Evolutionary conservation across 352 stramenopile genomes (phyloP), one percentile per base, ranked within the genome.

Genomic region (Phytophthora syringae): DNA sequence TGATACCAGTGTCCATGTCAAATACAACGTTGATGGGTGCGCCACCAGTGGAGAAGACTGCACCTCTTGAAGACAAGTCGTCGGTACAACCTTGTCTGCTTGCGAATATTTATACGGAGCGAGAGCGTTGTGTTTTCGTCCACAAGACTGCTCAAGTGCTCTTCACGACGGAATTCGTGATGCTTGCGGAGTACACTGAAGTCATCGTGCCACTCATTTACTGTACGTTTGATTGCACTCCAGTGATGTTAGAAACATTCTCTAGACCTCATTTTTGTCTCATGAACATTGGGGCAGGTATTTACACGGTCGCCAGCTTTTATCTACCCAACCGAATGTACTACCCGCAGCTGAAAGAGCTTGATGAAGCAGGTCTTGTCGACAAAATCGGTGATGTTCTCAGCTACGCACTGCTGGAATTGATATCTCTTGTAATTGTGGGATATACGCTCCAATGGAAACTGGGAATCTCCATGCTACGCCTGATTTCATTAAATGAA

Each of bases 401-500:
- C 12, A 20, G 43, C 1, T 70, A 70, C 44, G 53, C 47, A 2
- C 22, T 30, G 1, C 18, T 69, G 3, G 68, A 76, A 36, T 47
- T 76, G 10, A 34, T 72, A 0, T 60, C 25, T 7, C 49, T 64
- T 13, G 7, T 67, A 1, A 2, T 60, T 0, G 16, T 70, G 7
- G 39, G 18, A 1, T 3, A 36, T 15, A 20, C 52, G 9, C 30
- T 79, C 1, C 66, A 53, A 32, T 43, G 45, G 0, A 30, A 56
- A 11, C 5, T 73, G 0, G 15, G 62, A 2, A 43, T 59, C 7
- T 80, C 60, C 7, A 45, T 47, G 2, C 24, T 73, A 5, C 54
- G 48, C 1, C 65, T 74, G 18, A 45, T 82, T 6, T 43, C 60
- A n/a, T n/a, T n/a, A n/a, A n/a, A n/a, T n/a, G n/a, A n/a, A n/a